A percentile compares a stretch with the other conserved stretches of the same genome.
phyloP scores from a whole-genome alignment of 2,329 filamentous ascomycete species.

The Microcera coccophila region DNA sequence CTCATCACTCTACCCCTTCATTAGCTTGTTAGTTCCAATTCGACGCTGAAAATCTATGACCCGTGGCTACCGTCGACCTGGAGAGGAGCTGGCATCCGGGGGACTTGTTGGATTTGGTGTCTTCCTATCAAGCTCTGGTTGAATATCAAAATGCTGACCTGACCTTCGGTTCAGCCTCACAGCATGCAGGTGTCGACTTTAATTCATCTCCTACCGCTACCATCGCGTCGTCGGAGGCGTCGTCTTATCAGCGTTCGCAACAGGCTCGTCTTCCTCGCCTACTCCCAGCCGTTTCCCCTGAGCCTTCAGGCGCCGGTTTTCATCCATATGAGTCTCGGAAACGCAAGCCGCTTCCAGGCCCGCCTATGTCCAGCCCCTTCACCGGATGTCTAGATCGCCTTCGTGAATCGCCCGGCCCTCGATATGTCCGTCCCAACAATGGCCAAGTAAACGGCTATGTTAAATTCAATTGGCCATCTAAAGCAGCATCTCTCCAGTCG shows the following conservation, averaged over 20 bases:
- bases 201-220: slow-evolving; percentile 10
- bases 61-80: too few relatives aligned
- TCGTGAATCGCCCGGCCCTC: slow-evolving; percentile 17
- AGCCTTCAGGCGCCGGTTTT: slow-evolving; percentile 4
- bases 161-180: slow-evolving; percentile 26
- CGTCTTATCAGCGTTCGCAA: slow-evolving; percentile 11
- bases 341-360: slow-evolving; percentile 6
- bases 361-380: slow-evolving; percentile 30
- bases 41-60: slow-evolving; percentile 1
- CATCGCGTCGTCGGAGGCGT: slow-evolving; percentile 9
- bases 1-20: slow-evolving; percentile 12
- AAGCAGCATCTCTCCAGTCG: slow-evolving; percentile 13
- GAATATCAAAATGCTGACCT: slow-evolving; percentile 25
- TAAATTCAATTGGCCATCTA: slow-evolving; percentile 36
- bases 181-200: slow-evolving; percentile 16
- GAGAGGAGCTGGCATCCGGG: too few relatives aligned
- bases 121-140: slow-evolving; percentile 28
- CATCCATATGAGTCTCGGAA: slow-evolving; percentile 7
- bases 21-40: slow-evolving; percentile 11
- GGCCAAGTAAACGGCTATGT: slow-evolving; percentile 38
- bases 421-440: slow-evolving; percentile 29
- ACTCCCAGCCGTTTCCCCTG: slow-evolving; percentile 10
- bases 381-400: slow-evolving; percentile 30
- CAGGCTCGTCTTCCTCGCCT: slow-evolving; percentile 14
- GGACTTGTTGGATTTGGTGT: too few relatives aligned